Evolutionary conservation across 164 flowering plant genomes (phyloP), one percentile per base, ranked within the genome.

Genomic region (Amborella trichopoda): DNA sequence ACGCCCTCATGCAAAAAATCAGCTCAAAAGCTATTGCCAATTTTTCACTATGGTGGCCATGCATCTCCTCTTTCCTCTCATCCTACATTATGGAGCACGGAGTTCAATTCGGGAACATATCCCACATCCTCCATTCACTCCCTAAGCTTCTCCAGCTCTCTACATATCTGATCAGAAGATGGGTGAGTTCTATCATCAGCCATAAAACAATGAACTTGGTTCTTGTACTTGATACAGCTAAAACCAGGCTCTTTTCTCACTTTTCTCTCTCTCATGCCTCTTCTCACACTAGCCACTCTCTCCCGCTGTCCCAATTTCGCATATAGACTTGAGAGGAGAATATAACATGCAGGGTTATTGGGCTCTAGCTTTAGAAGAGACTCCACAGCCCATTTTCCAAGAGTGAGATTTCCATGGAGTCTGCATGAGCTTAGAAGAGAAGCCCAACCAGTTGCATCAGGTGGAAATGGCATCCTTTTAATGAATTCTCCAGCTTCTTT

Each of bases 351-450:
- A 27, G 95, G 78, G 61, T 77, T 77, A 10, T 74, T 67, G 3
- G 93, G 95, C 23, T 76, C 89, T 47, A 88, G 49, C 64, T 76
- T 59, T 17, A 60, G 46, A 34, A 88, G 72, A 47, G 78, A 70
- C 24, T 78, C 73, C 26, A 82, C 86, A n/a, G 93, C 89, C 97
- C 97, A 81, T 66, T 74, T 62, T 28, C 89, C 97, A 12, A 88
- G 80, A 55, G 82, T 86, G 51, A 76, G n/a, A 49, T 84, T 73
- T n/a, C 76, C 67, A 49, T 73, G 67, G 55, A 63, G 41, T 62
- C 93, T 78, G 49, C 95, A 85, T 20, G 97, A 82, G 63, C 93
- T 85, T 25, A 89, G 74, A 56, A 85, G 58, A 37, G 89, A 73
- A 11, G 73, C 57, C 93, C 89, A 88, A 41, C 87, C 81, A 48